Percentiles rank a stretch among this genome's conserved stretches.
Conservation (phyloP, 495 filamentous ascomycete genomes). For the Clohesyomyces aquaticus region DNA sequence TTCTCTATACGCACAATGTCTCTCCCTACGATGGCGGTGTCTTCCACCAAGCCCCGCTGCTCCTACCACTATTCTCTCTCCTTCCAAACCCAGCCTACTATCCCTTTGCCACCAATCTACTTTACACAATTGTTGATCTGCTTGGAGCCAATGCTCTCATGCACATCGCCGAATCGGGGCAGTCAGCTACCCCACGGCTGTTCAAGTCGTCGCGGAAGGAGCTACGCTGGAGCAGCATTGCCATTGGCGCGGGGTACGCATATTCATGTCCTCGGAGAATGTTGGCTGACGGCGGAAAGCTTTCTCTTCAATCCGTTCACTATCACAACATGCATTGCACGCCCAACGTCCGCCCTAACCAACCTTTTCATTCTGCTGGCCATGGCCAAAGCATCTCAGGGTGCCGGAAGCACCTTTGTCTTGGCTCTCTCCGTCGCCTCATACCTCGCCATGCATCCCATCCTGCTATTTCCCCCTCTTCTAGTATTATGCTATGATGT, state of each 20-base stretch:
- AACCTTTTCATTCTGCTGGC: conserved; percentile 85
- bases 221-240: conserved; percentile 73
- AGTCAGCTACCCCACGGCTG: conserved; percentile 69
- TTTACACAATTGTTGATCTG: conserved; percentile 83
- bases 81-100: conserved; percentile 68
- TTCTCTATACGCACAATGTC: conserved; percentile 93
- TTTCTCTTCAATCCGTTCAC: conserved; percentile 96
- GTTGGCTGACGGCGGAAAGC: conserved; percentile 50
- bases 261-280: background rate
- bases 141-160: conserved; percentile 81
- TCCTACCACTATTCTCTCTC: conserved; percentile 87
- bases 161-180: conserved; percentile 80
- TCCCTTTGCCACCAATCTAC: conserved; percentile 72
- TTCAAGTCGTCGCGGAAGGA: conserved; percentile 79
- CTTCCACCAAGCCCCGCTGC: conserved; percentile 91
- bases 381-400: conserved; percentile 78
- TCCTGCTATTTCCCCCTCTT: conserved; percentile 81
- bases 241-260: conserved; percentile 76
- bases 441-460: conserved; percentile 90
- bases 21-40: conserved; percentile 97
- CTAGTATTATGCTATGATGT: conserved; percentile 79
- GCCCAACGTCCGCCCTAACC: conserved; percentile 88
- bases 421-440: conserved; percentile 82
- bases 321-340: conserved; percentile 87
- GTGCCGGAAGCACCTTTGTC: conserved; percentile 75